Percentiles rank a stretch among this genome's conserved stretches.
phyloP scores from a whole-genome alignment of 108 stramenopile genomes.

The Fragilariopsis cylindrus region DNA sequence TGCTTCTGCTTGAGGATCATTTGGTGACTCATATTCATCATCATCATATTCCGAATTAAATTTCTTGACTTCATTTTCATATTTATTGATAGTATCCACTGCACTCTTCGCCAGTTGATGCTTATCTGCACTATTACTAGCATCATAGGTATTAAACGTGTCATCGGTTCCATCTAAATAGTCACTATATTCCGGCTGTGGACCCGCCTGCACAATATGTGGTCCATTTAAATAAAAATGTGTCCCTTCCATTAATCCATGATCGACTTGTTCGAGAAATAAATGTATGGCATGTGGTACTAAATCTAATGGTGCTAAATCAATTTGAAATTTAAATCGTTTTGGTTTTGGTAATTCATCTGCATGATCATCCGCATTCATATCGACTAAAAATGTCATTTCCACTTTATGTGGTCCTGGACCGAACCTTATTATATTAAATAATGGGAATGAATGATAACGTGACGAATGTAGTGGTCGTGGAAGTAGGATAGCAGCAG shows the following conservation, averaged over 20 bases:
- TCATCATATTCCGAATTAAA: background rate
- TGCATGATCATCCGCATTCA: conserved; percentile 20
- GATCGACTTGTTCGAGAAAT: conserved; percentile 85
- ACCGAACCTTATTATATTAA: conserved; percentile 46
- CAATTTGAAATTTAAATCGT: conserved; percentile 45
- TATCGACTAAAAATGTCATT: conserved; percentile 15
- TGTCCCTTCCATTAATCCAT: conserved; percentile 70
- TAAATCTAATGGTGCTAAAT: conserved; percentile 68
- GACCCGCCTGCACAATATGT: conserved; percentile 85
- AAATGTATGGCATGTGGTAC: conserved; percentile 85
- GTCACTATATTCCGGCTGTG: conserved; percentile 26
- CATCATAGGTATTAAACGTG: conserved; percentile 1
- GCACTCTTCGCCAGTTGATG: background rate
- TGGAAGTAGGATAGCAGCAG: too few relatives aligned
- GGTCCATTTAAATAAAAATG: conserved; percentile 78
- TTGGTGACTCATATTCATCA: conserved; percentile 3
- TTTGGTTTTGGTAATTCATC: background rate
- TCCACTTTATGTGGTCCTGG: conserved; percentile 69
- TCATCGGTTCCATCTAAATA: background rate
- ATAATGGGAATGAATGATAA: too few relatives aligned
- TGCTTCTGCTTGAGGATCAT: background rate
- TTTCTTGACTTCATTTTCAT: background rate
- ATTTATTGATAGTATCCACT: background rate
- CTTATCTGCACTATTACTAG: background rate
- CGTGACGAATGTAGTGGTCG: background rate